A percentile compares a stretch with the other conserved stretches of the same genome.
Conservation (phyloP, 148 eudicot genomes). For the Camellia lanceoleosa region DNA sequence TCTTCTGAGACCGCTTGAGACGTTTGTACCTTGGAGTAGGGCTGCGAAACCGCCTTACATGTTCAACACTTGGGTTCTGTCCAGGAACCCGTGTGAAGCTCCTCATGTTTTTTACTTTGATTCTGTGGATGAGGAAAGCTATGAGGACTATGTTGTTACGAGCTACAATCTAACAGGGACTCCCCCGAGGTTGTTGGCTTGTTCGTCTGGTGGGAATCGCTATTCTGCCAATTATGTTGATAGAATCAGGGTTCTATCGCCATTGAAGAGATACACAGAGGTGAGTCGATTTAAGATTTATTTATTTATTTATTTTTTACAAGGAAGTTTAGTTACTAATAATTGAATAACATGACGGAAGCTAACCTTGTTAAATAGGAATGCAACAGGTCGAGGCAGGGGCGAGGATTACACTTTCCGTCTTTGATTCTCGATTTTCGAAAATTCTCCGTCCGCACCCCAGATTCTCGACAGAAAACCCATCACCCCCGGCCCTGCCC, state of each 20-base stretch:
- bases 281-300: conserved; percentile 23
- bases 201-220: background rate
- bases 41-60: conserved; percentile 32
- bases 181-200: too few relatives aligned
- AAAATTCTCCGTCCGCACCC: too few relatives aligned
- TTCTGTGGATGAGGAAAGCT: conserved; percentile 2
- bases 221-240: conserved; percentile 19
- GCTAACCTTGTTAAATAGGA: too few relatives aligned
- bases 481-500: too few relatives aligned
- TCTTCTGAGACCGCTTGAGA: conserved; percentile 48
- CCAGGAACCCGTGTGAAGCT: conserved; percentile 41
- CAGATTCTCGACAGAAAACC: too few relatives aligned
- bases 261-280: conserved; percentile 29
- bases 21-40: conserved; percentile 50
- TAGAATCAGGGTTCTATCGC: conserved; percentile 37
- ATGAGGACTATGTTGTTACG: conserved; percentile 19
- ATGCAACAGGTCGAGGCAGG: too few relatives aligned
- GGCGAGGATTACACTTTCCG: too few relatives aligned
- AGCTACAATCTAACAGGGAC: conserved; percentile 24
- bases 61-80: conserved; percentile 47
- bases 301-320: background rate
- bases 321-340: too few relatives aligned
- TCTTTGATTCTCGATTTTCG: too few relatives aligned
- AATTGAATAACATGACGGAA: too few relatives aligned
- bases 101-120: conserved; percentile 56